Base-by-base conservation (phyloP, 2,329 filamentous ascomycete species). In the Sporothrix brasiliensis region DNA sequence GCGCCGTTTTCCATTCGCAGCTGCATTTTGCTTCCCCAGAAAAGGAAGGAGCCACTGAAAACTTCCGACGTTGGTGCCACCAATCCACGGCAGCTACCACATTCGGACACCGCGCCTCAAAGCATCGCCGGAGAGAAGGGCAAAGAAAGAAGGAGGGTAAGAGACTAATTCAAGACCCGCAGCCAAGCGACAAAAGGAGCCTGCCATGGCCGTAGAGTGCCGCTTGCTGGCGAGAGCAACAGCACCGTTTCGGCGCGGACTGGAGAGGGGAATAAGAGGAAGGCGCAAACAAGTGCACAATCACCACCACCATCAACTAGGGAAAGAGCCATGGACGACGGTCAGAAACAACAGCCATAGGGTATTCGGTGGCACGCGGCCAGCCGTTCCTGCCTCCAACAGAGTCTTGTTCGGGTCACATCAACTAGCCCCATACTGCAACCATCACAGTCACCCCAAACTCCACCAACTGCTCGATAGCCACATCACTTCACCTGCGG, bases 41-140 rank as follows among this genome's bases (percentile, higher is more conserved):
- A 67, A 49, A 61, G 53, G 69, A 70, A 58, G 44, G 27, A 41
- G 52, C 52, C 11, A 50, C 50, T 4, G 52, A 66, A 69, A 69
- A 19, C 44, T 14, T 19, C 27, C 2, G 16, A 27, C 21, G 10
- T 13, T 44, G 49, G 49, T 53, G 47, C 56, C 58, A 61, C 61
- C 27, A 14, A 14, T 4, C 16, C 44, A 50, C 41, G 27, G 61
- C 61, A 65, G 44, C 61, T 65, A 21, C 61, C 50, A 27, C 16
- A 52, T 66, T 66, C 19, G 63, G 63, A 66, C 61, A 65, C 16
- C 47, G 44, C 24, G 47, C n/a, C 44, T n/a, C 39, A 63, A 27
- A 63, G 58, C 58, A 39, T 63, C 58, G 58, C 44, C 58, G 58
- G 58, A 24, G 47, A 44, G 21, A 61, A 24, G 3, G 30, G 39